Percentiles rank a stretch among this genome's conserved stretches.
phyloP scores from a whole-genome alignment of 2,329 filamentous ascomycete genomes.

The Talaromyces amestolkiae region DNA sequence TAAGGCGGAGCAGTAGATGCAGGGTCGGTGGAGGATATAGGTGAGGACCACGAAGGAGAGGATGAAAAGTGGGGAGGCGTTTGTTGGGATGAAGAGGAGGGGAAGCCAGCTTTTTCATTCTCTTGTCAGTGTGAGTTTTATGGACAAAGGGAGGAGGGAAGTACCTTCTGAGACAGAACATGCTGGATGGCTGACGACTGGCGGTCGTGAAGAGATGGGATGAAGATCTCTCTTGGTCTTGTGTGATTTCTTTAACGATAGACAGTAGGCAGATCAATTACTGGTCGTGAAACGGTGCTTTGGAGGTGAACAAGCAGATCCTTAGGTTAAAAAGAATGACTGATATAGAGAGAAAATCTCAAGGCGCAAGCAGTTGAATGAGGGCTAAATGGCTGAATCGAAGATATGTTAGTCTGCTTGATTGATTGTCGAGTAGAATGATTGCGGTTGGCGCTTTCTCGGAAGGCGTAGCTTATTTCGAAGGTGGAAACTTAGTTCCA shows the following conservation, averaged over 20 bases:
- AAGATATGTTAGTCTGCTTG: not conserved
- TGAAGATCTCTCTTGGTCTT: not conserved
- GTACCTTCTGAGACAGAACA: constrained; percentile 68
- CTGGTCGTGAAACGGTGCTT: not conserved
- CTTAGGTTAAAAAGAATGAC: not conserved
- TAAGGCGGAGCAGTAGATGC: constrained; percentile 95
- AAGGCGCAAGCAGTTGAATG: not conserved
- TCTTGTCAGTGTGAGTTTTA: not conserved
- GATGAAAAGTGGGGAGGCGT: constrained; percentile 80
- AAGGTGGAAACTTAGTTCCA: not conserved
- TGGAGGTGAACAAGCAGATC: not conserved
- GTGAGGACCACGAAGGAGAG: constrained; percentile 88
- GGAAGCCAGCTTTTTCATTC: constrained; percentile 67
- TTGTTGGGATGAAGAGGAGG: constrained; percentile 83
- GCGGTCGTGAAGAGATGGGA: not conserved
- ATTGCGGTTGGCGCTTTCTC: not conserved
- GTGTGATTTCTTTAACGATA: not conserved
- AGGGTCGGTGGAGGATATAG: constrained; percentile 93
- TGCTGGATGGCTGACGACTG: constrained; percentile 31
- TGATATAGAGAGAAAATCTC: not conserved
- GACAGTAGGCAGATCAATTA: not conserved
- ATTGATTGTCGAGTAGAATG: not conserved
- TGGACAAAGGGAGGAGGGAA: constrained; percentile 19
- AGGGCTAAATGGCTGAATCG: not conserved
- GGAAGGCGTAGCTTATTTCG: not conserved